Evolutionary conservation across 306 rosid species (phyloP), one percentile per base, ranked within the genome.

Genomic region (Pterocarpus santalinus): DNA sequence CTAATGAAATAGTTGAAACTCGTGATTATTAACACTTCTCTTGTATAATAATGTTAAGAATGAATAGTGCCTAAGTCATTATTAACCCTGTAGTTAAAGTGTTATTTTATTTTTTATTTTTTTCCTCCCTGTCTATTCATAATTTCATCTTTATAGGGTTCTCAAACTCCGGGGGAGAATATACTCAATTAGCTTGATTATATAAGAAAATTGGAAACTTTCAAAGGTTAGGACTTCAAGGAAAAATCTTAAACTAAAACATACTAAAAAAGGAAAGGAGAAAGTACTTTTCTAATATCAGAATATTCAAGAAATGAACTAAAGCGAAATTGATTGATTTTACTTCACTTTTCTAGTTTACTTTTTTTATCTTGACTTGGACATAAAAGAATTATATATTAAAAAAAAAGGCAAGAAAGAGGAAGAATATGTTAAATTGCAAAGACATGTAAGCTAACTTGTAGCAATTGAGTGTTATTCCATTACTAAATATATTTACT

Each of bases 401-500:
- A 7, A 32, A 61, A 32, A 32, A 15, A 15, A 38, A 3, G 7
- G 1, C 9, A 41, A 5, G 9, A 58, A 57, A 32, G 5, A 62
- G 5, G 38, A 41, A 41, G 67, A 12, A 33, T 35, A 62, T 16
- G 10, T 2, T 55, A 16, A 55, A 55, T 16, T 55, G 28, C 52
- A 79, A 33, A 69, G 11, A 17, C 35, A 17, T 44, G 49, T 56
- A 33, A 53, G 61, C 67, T 62, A 75, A 44, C 34, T n/a, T n/a
- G n/a, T n/a, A n/a, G n/a, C n/a, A 17, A 43, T 16, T 32, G n/a
- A n/a, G n/a, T n/a, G 55, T 52, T 52, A n/a, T 66, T 13, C 16
- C 33, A 63, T 41, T 63, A 75, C 8, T 16, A 76, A 41, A 63
- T 17, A 80, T 33, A 32, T 46, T 65, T 66, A 57, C 33, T 39